These are phyloP conservation scores for Diddensiella transvaalensis DNA, from an alignment of 805 yeast species.

Conservation along the genomic window DNA sequence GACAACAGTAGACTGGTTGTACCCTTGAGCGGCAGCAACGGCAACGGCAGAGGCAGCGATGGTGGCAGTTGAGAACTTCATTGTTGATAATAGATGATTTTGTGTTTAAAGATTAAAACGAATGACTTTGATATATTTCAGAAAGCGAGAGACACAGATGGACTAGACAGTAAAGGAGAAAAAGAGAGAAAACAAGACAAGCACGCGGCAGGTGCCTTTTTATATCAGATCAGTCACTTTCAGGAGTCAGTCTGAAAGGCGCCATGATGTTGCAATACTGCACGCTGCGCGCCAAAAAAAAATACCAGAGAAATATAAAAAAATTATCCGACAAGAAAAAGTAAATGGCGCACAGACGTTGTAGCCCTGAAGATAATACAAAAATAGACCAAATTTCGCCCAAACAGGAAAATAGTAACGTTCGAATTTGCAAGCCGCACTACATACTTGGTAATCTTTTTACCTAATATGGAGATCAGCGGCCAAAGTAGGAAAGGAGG, in stretches of 20 bases:
- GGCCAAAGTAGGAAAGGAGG: not conserved
- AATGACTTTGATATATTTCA: slow-evolving; percentile 5
- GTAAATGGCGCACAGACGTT: not conserved
- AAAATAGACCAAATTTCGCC: not conserved
- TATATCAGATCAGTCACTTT: slow-evolving; percentile 3
- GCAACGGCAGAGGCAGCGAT: slow-evolving; percentile 22
- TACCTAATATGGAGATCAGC: not conserved
- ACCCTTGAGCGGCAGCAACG: slow-evolving; percentile 20
- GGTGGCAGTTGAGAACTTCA: slow-evolving; percentile 22
- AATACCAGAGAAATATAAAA: too few relatives aligned
- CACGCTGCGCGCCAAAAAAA: too few relatives aligned
- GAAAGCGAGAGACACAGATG: slow-evolving; percentile 1
- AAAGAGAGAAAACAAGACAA: not conserved
- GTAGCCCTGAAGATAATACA: not conserved
- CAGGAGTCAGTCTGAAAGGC: not conserved
- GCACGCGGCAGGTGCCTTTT: not conserved
- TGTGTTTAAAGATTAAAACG: slow-evolving; percentile 7
- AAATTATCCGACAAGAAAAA: too few relatives aligned
- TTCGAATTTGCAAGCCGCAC: not conserved
- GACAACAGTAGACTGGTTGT: slow-evolving; percentile 17
- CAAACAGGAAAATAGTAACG: not conserved
- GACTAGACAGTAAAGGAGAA: slow-evolving; percentile 2
- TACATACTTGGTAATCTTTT: not conserved
- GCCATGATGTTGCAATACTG: slow-evolving; percentile 1
- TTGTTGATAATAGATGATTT: slow-evolving; percentile 13